Evolutionary conservation across 257 asterid genomes (phyloP).

Genomic region (Perilla frutescens): DNA sequence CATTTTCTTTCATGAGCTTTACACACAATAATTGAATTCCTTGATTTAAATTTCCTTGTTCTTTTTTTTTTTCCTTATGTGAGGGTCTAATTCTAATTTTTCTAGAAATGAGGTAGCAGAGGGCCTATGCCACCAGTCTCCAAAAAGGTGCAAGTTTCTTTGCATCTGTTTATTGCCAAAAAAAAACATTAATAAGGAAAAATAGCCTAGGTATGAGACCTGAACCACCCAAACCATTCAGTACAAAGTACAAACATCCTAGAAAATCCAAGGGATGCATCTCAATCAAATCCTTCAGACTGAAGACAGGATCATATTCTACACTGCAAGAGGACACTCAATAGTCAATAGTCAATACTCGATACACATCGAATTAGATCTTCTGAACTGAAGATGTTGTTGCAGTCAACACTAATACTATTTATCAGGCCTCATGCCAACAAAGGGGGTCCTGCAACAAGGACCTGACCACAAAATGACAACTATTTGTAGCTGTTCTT

Average conservation of each 20-base stretch:
- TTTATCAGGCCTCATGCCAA: not conserved
- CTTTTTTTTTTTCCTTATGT: not conserved
- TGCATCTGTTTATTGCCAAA: conserved; percentile 3
- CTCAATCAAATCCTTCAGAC: not conserved
- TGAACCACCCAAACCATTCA: not conserved
- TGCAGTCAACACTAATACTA: not conserved
- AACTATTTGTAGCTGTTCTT: not conserved
- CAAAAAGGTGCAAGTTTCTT: not conserved
- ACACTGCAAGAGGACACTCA: not conserved
- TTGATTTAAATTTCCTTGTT: not conserved
- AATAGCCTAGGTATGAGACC: not conserved
- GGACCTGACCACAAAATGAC: not conserved
- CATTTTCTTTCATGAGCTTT: conserved; percentile 15
- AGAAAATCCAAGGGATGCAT: conserved; percentile 6
- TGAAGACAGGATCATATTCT: not conserved
- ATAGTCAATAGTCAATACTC: no score
- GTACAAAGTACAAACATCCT: not conserved
- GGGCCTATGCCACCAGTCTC: not conserved
- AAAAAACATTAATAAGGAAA: not conserved
- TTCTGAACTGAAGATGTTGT: not conserved
- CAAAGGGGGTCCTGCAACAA: not conserved
- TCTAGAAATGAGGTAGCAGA: not conserved
- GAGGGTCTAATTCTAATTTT: not conserved
- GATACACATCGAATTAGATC: not conserved
- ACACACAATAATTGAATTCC: not conserved